phyloP scores from a whole-genome alignment of 1,139 yeast genomes.

The Suhomyces panamericanus region DNA sequence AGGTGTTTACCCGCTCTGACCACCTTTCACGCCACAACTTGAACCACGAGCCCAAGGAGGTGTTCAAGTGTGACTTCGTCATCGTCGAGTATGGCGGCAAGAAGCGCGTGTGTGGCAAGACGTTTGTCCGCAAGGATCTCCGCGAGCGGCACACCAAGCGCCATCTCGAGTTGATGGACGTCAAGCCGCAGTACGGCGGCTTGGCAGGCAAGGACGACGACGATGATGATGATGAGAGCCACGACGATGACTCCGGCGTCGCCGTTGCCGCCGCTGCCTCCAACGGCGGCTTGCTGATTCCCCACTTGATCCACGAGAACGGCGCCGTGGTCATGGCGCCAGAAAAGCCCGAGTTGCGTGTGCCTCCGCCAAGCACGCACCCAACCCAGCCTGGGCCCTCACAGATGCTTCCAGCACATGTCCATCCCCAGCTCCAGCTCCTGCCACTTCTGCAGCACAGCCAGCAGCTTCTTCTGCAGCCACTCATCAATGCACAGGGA shows the following conservation, averaged over 20 bases:
- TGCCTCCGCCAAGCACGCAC: not conserved
- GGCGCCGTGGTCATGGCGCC: not conserved
- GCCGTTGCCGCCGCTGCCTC: conserved; percentile 1
- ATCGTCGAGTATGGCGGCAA: conserved; percentile 25
- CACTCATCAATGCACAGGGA: too few relatives aligned
- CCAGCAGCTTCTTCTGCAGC: too few relatives aligned
- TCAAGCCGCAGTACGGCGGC: not conserved
- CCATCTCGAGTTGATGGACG: conserved; percentile 23
- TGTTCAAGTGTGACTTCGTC: conserved; percentile 34
- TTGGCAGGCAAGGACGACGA: not conserved
- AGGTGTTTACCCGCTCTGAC: conserved; percentile 44
- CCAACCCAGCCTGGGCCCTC: not conserved
- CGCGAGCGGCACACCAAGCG: conserved; percentile 41
- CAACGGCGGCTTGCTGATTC: conserved; percentile 7
- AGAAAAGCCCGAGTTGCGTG: not conserved
- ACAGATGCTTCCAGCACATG: too few relatives aligned
- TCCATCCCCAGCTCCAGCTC: too few relatives aligned
- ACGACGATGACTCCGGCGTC: conserved; percentile 3
- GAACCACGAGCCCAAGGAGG: conserved; percentile 42
- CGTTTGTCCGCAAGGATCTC: conserved; percentile 42
- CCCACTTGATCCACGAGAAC: conserved; percentile 6
- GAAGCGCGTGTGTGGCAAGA: conserved; percentile 34
- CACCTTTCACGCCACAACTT: conserved; percentile 45
- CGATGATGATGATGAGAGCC: not conserved
- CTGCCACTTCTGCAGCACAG: too few relatives aligned